Conservation (phyloP, 768 basidiomycete genomes). For the Auriscalpium orientale region DNA sequence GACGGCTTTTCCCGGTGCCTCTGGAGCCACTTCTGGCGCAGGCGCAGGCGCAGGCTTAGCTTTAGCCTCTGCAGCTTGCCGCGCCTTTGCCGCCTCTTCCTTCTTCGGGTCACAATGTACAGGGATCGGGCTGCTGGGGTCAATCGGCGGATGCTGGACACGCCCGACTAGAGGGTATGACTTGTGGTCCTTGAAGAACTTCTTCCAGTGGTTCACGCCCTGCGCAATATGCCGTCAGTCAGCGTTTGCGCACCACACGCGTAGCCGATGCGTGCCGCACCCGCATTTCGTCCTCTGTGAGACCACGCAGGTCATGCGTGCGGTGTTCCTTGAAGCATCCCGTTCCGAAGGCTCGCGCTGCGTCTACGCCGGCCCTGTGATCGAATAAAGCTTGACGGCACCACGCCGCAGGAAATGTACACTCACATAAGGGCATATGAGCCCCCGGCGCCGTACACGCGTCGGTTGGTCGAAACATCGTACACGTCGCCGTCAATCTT, state of each 20-base stretch:
- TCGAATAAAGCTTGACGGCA: conserved; percentile 16
- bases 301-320: conserved; percentile 84
- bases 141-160: conserved; percentile 69
- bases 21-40: not conserved
- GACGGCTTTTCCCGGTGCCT: not conserved
- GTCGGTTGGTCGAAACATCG: conserved; percentile 74
- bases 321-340: conserved; percentile 89
- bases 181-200: conserved; percentile 78
- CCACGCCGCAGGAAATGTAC: conserved; percentile 13
- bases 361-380: conserved; percentile 74
- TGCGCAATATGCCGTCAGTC: conserved; percentile 23
- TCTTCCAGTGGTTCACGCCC: conserved; percentile 84
- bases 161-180: conserved; percentile 72
- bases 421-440: conserved; percentile 67
- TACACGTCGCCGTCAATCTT: conserved; percentile 91
- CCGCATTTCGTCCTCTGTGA: conserved; percentile 61
- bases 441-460: conserved; percentile 84
- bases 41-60: not conserved
- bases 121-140: conserved; percentile 67
- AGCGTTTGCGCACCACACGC: not conserved
- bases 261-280: conserved; percentile 33
- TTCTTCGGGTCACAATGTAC: conserved; percentile 68
- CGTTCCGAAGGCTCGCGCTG: conserved; percentile 87
- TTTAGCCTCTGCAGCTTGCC: conserved; percentile 12
- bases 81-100: conserved; percentile 15